Evolutionary conservation across 2,329 filamentous ascomycete species (phyloP).

Genomic region (Graphilbum ipis-grandicollis): DNA sequence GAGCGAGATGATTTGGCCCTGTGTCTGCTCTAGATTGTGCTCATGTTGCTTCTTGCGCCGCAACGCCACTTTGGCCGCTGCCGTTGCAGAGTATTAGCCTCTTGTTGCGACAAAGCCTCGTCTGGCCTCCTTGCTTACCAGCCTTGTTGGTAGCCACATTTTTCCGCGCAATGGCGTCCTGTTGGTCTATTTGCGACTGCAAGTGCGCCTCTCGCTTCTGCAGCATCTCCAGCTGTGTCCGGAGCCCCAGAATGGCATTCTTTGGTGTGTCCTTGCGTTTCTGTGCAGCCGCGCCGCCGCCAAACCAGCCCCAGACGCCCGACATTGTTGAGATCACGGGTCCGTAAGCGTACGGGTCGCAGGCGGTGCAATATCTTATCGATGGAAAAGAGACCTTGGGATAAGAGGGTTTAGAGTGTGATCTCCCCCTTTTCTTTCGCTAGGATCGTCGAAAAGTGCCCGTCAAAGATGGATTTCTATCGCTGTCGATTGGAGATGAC

Average conservation of each 20-base stretch:
- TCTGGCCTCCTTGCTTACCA: too few species aligned
- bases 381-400: too few species aligned
- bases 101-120: too few species aligned
- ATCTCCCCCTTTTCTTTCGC: too few species aligned
- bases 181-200: constrained; percentile 82
- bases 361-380: too few species aligned
- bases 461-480: too few species aligned
- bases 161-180: constrained; percentile 77
- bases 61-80: constrained; percentile 79
- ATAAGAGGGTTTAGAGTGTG: too few species aligned
- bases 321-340: constrained; percentile 31
- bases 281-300: constrained; percentile 65
- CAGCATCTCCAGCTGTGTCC: constrained; percentile 88
- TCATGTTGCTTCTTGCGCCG: constrained; percentile 91
- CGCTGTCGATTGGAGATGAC: too few species aligned
- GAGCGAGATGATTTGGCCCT: constrained; percentile 74
- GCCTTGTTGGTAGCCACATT: constrained; percentile 79
- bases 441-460: too few species aligned
- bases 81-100: constrained; percentile 5
- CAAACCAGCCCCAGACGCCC: constrained; percentile 78
- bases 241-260: constrained; percentile 81
- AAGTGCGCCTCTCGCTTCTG: constrained; percentile 90
- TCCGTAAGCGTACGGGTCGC: too few species aligned
- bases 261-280: constrained; percentile 89
- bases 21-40: constrained; percentile 79